Percentiles rank a stretch among this genome's conserved stretches.
Conservation (phyloP, 495 filamentous ascomycete species). For the Lasiosphaeria miniovina region DNA sequence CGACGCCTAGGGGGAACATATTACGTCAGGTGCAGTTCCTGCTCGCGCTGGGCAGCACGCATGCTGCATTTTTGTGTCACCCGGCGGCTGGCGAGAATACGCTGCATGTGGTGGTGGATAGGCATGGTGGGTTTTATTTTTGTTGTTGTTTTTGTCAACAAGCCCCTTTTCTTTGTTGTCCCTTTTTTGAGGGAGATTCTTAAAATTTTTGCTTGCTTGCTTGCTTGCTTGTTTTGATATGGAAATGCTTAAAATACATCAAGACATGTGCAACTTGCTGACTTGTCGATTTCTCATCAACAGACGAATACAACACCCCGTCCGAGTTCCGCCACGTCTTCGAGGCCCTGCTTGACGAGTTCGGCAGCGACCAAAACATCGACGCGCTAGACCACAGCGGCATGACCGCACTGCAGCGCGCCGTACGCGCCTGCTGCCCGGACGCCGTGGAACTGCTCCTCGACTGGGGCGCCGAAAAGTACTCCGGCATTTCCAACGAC, state of each 20-base stretch:
- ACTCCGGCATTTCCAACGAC: neutral
- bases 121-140: neutral
- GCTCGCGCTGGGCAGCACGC: neutral
- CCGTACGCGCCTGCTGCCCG: neutral
- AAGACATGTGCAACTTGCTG: neutral
- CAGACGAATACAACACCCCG: neutral
- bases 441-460: constrained; percentile 3
- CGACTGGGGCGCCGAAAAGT: neutral
- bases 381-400: neutral
- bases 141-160: too few relatives aligned
- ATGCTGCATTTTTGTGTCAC: neutral
- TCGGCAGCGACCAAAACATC: neutral
- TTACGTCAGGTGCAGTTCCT: neutral
- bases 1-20: neutral
- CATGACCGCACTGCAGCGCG: neutral
- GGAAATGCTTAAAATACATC: too few relatives aligned
- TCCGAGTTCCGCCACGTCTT: neutral
- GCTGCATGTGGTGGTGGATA: neutral
- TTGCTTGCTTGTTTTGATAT: too few relatives aligned
- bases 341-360: neutral
- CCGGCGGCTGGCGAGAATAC: neutral
- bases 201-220: too few relatives aligned
- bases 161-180: too few relatives aligned
- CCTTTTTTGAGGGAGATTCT: too few relatives aligned
- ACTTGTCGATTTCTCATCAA: neutral